Base-by-base conservation (phyloP, 768 basidiomycete genomes). In the Dentipellis sp. region DNA sequence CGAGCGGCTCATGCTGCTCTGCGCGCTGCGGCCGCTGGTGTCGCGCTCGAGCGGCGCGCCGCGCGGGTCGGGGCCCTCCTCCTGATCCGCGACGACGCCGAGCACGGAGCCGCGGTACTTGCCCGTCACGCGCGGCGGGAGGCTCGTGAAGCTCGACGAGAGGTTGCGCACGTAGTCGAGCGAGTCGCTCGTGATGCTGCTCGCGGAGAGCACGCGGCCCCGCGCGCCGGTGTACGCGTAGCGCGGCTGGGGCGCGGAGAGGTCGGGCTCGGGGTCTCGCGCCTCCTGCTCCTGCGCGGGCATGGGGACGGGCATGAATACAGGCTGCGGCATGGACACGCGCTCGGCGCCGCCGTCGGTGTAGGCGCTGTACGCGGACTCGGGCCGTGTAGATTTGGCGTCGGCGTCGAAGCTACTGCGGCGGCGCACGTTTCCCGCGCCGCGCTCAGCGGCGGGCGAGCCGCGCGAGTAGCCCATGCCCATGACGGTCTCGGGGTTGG, bases 111-210 rank as follows among this genome's bases (percentile, higher is more conserved):
- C 39, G 11, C 53, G 53, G 16, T n/a, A 39, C 17, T 19, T 47
- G 23, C 42, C 29, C 54, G 54, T 36, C 34, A 55, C 54, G 36
- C 40, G 54, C 42, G 47, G 47, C 22, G 29, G 54, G 23, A 55
- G 47, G 10, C 22, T 23, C 34, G 23, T 10, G 45, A 55, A 39
- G 45, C 47, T 11, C 11, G 16, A 14, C 17, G 34, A 55, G 1
- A 47, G 54, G 8, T 38, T 23, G 54, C 54, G 54, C 29, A 55
- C 37, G 37, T 10, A 9, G 29, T 52, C 51, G 23, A 12, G 53
- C 54, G 45, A 48, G 54, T 47, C 54, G 22, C 45, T 48, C 47
- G 29, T 38, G 45, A 55, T 39, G 54, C 45, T 55, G 54, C 54
- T 36, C 23, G 36, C 21, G 19, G 54, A 53, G 19, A 23, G 19